Evolutionary conservation across 1,284 basidiomycete genomes (phyloP), one percentile per base, ranked within the genome.

Genomic region (Tetrapyrgos nigripes): DNA sequence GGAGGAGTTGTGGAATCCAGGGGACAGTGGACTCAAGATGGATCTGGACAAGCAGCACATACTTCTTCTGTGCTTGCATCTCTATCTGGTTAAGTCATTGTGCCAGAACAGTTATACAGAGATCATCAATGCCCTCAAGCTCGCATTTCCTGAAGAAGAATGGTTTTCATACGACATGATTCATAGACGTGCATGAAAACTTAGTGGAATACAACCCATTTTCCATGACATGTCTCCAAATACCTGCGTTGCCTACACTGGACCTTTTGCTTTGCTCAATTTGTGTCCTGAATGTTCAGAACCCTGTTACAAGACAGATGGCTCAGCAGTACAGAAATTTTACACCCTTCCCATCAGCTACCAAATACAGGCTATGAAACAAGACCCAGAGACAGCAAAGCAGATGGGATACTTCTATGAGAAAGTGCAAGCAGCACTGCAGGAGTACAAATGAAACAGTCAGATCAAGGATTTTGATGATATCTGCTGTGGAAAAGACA

Each of bases 201-300:
- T 50, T 5, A 19, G 2, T 26, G 73, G 75, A 3, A 60, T 79
- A 4, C 43, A 52, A 5, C 57, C 70, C 0, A 68, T 78, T 13
- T 13, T 62, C 0, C 26, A 68, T 9, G 67, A 77, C 49, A 79
- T 79, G 75, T 78, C 76, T 53, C 46, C 59, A 1, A 71, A 75
- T 28, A 61, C 68, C 0, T 79, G 76, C 54, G 53, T 71, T 8
- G 74, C 70, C 4, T 79, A 68, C 51, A 75, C 73, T 1, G 74
- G 77, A 0, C 73, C 72, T 1, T 72, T 67, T 31, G 11, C 40
- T n/a, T n/a, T n/a, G n/a, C n/a, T n/a, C n/a, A n/a, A n/a, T n/a
- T n/a, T n/a, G n/a, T n/a, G n/a, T n/a, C n/a, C n/a, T 0, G 23
- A 64, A 0, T 76, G 76, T 53, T 23, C 26, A 1, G 50, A 63